These are phyloP conservation scores for Miamiensis avidus DNA, from an alignment of 169 alveolate genomes.

Conservation along the genomic window DNA sequence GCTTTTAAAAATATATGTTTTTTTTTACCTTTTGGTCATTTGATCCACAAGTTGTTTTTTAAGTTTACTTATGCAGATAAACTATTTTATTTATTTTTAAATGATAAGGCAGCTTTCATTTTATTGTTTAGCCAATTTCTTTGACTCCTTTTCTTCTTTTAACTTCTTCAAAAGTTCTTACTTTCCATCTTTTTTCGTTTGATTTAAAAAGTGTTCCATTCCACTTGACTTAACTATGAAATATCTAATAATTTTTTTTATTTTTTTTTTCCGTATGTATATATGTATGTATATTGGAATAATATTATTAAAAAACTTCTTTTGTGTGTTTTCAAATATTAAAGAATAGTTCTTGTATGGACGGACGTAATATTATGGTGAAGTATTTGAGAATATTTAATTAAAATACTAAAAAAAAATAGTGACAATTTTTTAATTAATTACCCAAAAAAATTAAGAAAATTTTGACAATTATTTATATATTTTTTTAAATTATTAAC, in stretches of 20 bases:
- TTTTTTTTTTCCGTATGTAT: too few relatives aligned
- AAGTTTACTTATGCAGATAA: background rate
- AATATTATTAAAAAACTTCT: too few relatives aligned
- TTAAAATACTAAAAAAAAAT: too few relatives aligned
- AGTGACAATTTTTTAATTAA: too few relatives aligned
- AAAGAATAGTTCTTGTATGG: background rate
- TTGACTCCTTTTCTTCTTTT: conserved; percentile 3
- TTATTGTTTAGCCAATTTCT: background rate
- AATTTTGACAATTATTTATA: background rate
- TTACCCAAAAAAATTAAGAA: background rate
- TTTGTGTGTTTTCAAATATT: background rate
- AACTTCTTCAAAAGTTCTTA: background rate
- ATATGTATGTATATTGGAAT: background rate
- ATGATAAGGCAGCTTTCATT: background rate
- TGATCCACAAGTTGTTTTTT: background rate
- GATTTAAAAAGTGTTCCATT: too few relatives aligned
- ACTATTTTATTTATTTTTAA: conserved; percentile 1
- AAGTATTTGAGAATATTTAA: background rate
- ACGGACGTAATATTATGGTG: background rate
- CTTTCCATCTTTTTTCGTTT: conserved; percentile 20
- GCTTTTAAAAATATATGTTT: too few relatives aligned
- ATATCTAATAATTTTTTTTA: too few relatives aligned
- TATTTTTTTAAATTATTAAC: background rate
- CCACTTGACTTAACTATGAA: too few relatives aligned
- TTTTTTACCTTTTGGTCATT: background rate